Conservation (phyloP, 1,139 yeast genomes). For the Suhomyces maxii region DNA sequence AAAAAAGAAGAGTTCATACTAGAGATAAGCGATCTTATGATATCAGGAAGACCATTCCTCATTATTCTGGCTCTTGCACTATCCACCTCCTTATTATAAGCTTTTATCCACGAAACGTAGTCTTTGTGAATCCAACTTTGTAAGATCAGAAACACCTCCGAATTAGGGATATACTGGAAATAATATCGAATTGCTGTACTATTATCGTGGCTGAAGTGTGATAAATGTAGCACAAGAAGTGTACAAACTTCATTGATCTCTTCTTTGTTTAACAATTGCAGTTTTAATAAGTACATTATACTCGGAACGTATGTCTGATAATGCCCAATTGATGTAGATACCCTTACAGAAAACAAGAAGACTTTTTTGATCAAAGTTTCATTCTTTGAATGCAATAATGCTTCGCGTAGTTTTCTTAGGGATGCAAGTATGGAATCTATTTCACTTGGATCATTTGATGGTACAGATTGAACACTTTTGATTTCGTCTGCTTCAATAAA, state of each 20-base stretch:
- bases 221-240: slow-evolving; percentile 45
- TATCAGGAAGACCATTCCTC: slow-evolving; percentile 38
- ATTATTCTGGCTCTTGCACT: slow-evolving; percentile 35
- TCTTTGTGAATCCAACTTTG: slow-evolving; percentile 40
- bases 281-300: slow-evolving; percentile 39
- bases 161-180: slow-evolving; percentile 27
- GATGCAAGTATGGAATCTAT: slow-evolving; percentile 30
- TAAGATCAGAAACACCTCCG: slow-evolving; percentile 22
- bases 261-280: slow-evolving; percentile 18
- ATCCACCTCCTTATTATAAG: slow-evolving; percentile 34
- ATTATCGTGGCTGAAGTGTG: slow-evolving; percentile 46
- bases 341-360: slow-evolving; percentile 50
- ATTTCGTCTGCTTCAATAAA: slow-evolving; percentile 9
- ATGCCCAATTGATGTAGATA: slow-evolving; percentile 49
- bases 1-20: slow-evolving; percentile 41
- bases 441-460: not conserved
- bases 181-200: slow-evolving; percentile 35
- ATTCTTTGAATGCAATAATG: slow-evolving; percentile 39
- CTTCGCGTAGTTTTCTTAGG: slow-evolving; percentile 54
- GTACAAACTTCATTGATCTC: slow-evolving; percentile 44
- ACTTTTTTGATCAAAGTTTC: slow-evolving; percentile 47
- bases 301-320: slow-evolving; percentile 61
- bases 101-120: slow-evolving; percentile 41
- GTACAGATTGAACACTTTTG: not conserved
- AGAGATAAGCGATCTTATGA: slow-evolving; percentile 30